phyloP scores from a whole-genome alignment of 345 rosid genomes.

The Geranium brycei region DNA sequence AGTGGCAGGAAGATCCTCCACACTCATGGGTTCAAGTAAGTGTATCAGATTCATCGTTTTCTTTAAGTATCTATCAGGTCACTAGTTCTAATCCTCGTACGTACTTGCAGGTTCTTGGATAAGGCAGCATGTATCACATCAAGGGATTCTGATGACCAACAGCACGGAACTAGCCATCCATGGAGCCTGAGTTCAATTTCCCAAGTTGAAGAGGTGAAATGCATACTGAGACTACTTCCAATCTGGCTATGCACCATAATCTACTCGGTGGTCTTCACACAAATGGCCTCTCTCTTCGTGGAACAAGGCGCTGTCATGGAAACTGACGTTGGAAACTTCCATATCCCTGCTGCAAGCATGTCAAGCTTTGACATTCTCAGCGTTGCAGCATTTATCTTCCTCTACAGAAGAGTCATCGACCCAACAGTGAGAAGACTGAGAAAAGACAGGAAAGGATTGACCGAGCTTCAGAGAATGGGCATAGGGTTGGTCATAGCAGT shows the following conservation, averaged over 20 bases:
- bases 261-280: conserved; percentile 93
- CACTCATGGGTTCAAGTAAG: conserved; percentile 82
- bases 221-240: conserved; percentile 79
- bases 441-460: conserved; percentile 44
- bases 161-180: conserved; percentile 32
- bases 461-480: conserved; percentile 96
- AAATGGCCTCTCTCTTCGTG: conserved; percentile 96
- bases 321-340: conserved; percentile 54
- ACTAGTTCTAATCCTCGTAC: neutral
- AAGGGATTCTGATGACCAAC: conserved; percentile 50
- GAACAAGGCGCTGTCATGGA: conserved; percentile 99
- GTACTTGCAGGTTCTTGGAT: conserved; percentile 62
- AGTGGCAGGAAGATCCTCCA: conserved; percentile 58
- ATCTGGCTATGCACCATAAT: conserved; percentile 96
- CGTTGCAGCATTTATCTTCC: conserved; percentile 79
- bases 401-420: conserved; percentile 67
- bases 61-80: too few relatives aligned
- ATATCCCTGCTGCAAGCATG: conserved; percentile 90
- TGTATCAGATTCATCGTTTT: conserved; percentile 7
- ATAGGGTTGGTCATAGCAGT: conserved; percentile 84
- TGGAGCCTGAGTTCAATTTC: conserved; percentile 84
- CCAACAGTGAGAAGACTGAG: conserved; percentile 45
- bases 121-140: conserved; percentile 72
- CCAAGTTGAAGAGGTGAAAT: conserved; percentile 98
- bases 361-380: conserved; percentile 92